A percentile compares a stretch with the other conserved stretches of the same genome.
Evolutionary conservation across 106 monocot genomes (phyloP).

Genomic region (Dendrobium catenatum): DNA sequence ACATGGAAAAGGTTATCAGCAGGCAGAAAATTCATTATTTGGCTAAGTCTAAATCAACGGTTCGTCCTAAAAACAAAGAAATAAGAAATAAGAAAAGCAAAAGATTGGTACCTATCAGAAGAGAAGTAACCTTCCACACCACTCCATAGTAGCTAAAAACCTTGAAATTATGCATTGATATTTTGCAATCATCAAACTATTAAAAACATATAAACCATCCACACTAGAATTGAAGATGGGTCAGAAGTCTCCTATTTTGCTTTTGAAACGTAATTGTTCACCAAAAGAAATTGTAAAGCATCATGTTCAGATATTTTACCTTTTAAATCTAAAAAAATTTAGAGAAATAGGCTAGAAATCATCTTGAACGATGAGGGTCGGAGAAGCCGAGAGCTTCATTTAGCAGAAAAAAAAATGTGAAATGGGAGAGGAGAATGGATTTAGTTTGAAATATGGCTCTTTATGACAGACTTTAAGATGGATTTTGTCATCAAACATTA

Average conservation of each 20-base stretch:
- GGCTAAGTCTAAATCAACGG: not conserved
- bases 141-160: slow-evolving; percentile 97
- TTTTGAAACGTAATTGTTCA: slow-evolving; percentile 35
- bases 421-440: too few relatives aligned
- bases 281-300: slow-evolving; percentile 13
- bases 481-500: too few relatives aligned
- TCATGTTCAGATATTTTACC: not conserved
- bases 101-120: slow-evolving; percentile 67
- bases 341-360: too few relatives aligned
- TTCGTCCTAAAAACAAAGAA: not conserved
- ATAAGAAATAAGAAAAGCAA: not conserved
- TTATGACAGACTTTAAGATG: too few relatives aligned
- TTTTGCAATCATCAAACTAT: slow-evolving; percentile 61
- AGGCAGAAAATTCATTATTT: not conserved
- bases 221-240: slow-evolving; percentile 38
- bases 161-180: slow-evolving; percentile 84
- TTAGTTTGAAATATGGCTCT: too few relatives aligned
- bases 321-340: too few relatives aligned
- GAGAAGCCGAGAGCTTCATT: too few relatives aligned
- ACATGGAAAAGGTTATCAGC: not conserved
- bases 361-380: too few relatives aligned
- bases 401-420: too few relatives aligned
- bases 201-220: slow-evolving; percentile 56
- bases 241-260: slow-evolving; percentile 29
- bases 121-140: slow-evolving; percentile 82